Evolutionary conservation across 2,329 filamentous ascomycete genomes (phyloP), one percentile per base, ranked within the genome.

Genomic region (Amylocarpus encephaloides): DNA sequence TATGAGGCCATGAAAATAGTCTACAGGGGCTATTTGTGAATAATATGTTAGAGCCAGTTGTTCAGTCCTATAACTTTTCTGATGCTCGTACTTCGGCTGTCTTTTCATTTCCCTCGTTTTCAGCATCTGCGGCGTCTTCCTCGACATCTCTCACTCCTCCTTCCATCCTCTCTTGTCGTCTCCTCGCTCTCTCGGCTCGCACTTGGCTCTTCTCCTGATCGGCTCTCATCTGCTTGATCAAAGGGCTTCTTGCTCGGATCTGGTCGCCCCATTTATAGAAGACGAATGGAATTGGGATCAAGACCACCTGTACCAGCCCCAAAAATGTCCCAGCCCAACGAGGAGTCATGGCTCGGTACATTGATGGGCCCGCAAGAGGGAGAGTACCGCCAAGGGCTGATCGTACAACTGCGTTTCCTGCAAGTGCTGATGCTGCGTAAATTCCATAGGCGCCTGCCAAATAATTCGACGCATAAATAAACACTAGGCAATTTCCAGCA

Each of bases 391-490:
- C 89, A 48, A 91, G 73, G 6, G 86, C 65, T 50, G 79, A 85
- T 32, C 89, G 74, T 13, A 88, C 74, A 2, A 94, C 85, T 0
- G 85, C 80, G 59, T 93, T 94, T 0, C 87, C 86, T 0, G 88
- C 88, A 32, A 94, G 72, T 0, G 89, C 88, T 2, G 82, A 87
- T 0, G 89, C 88, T 1, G 88, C 83, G 64, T 90, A 94, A 59
- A 93, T 85, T 3, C 84, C 84, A 59, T 94, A 94, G 6, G 82
- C 80, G 43, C 85, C 78, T 0, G 88, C 86, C 3, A 95, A 71
- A 64, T 94, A 95, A 61, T 89, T 93, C 5, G 77, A 80, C 0
- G 83, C 80, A 62, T 94, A 93, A 62, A 94, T 91, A 70, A 94
- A 94, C 34, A 87, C 81, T 2, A 82, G 75, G 7, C 79, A 83